Evolutionary conservation across 2,329 filamentous ascomycete genomes (phyloP).

Genomic region (Trichoderma asperellum): DNA sequence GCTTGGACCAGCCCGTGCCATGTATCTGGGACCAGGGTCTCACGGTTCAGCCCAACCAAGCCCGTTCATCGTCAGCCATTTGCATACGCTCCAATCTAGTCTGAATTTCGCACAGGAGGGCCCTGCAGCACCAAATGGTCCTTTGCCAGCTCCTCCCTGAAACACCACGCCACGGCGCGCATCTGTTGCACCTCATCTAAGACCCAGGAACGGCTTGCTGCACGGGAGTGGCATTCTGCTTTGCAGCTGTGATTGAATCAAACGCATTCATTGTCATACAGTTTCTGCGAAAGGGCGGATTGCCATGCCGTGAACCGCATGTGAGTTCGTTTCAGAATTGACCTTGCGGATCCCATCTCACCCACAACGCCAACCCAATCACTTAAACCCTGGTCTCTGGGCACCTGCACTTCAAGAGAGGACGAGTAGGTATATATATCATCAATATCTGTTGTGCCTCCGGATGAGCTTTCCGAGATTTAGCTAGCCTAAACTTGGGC

Average conservation of each 20-base stretch:
- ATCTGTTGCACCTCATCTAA: constrained; percentile 5
- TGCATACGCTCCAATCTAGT: constrained; percentile 21
- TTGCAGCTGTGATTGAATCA: neutral
- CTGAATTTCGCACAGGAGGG: neutral
- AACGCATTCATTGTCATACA: neutral
- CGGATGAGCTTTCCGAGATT: constrained; percentile 18
- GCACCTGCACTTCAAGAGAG: neutral
- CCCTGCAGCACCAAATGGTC: neutral
- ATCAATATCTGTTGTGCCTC: constrained; percentile 1
- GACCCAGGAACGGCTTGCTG: neutral
- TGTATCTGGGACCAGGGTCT: constrained; percentile 26
- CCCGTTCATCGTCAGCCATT: constrained; percentile 22
- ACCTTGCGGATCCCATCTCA: neutral
- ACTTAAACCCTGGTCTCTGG: neutral
- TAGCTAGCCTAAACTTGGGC: constrained; percentile 2
- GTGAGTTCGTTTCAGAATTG: neutral
- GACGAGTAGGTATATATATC: neutral
- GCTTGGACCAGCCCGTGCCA: constrained; percentile 23
- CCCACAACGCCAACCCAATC: neutral
- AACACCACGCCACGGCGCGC: neutral
- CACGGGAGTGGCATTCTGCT: neutral
- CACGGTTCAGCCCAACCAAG: constrained; percentile 26
- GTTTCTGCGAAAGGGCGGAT: neutral
- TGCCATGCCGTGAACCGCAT: neutral
- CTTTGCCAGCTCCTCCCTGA: neutral